Base-by-base conservation (phyloP, 768 basidiomycete genomes). In the Krasilnikovozyma curviuscula region DNA sequence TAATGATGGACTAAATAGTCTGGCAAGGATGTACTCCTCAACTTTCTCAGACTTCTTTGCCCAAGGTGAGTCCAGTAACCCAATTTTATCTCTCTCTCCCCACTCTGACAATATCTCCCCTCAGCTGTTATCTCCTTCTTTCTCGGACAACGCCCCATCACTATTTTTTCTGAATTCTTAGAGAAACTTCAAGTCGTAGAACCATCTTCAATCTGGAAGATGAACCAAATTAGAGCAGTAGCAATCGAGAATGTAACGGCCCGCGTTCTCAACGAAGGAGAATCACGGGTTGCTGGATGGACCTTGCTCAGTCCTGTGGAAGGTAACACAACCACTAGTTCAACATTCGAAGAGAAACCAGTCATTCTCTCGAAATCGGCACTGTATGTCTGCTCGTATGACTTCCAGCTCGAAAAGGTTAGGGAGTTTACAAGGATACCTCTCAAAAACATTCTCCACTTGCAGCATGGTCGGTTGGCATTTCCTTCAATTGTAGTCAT, bases 1-100 rank as follows among this genome's bases (percentile, higher is more conserved):
- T 14, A 84, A 93, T 59, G 91, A 98, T 56, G 91, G 93, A 0
- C 77, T 91, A 51, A 98, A 97, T 64, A 93, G 88, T 6, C 67
- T 97, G 16, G 79, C 86, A 27, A 77, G 85, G 71, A 61, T 69
- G 54, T 63, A 62, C 40, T 47, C 37, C 23, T 43, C 83, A 18
- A 81, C 83, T 1, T 85, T 85, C 60, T 60, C 64, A 23, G 93
- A 98, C 65, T 98, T 86, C 81, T 98, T 95, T 65, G 78, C 74
- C 49, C 93, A 98, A 66, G 46, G 46, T 47, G 13, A 25, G 27
- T 23, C 25, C 38, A 21, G 14, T 16, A 3, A 5, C 16, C 18
- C 6, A 3, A 1, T n/a, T 27, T 7, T 25, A 23, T 10, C 21
- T 14, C 12, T 23, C 5, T 9, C 14, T 30, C 33, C 24, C 19